Base-by-base conservation (phyloP, 2,329 filamentous ascomycete genomes). In the Scortechinia acanthostroma region DNA sequence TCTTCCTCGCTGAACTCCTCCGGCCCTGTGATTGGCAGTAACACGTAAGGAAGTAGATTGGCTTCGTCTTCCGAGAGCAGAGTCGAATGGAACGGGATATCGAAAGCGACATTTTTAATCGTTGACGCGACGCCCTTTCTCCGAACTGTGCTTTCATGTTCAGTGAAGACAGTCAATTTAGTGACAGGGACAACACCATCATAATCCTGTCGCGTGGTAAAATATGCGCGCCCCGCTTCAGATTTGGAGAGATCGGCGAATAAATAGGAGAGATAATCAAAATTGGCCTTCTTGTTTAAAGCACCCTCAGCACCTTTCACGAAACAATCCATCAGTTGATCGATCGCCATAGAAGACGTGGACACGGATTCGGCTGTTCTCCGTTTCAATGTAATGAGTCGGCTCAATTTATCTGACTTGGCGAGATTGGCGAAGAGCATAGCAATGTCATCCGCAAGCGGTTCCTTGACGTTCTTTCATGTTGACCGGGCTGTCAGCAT, bases 251-350 rank as follows among this genome's bases (percentile, higher is more conserved):
- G 63, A 58, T 88, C 83, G 16, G 83, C 83, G 58, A 88, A 86
- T 48, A 87, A 66, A 56, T 88, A 88, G 16, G 80, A 74, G n/a
- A 88, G 71, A 58, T 87, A 87, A 58, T 88, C 80, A 57, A 74
- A 88, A 55, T 81, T 70, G 42, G 81, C 80, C 33, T 76, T 55
- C 52, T 76, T 73, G 63, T 87, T 87, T 53, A 83, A 76, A 15
- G 63, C 67, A 3, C 77, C 79, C 45, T 77, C 74, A 2, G 80
- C 77, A 17, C 83, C 83, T 60, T 83, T 84, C 50, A 88, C 83
- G 55, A 88, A 88, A 54, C 82, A 77, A 61, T 87, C 84, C 59
- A 88, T 77, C 21, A 88, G 63, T 57, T 88, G 84, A 54, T 87
- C 80, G 53, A 87, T 76, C 2, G 76, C 80, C 50, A 76, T 72